Conservation (phyloP, 176 grass and related monocot species). For the Echinochloa phyllopogon region DNA sequence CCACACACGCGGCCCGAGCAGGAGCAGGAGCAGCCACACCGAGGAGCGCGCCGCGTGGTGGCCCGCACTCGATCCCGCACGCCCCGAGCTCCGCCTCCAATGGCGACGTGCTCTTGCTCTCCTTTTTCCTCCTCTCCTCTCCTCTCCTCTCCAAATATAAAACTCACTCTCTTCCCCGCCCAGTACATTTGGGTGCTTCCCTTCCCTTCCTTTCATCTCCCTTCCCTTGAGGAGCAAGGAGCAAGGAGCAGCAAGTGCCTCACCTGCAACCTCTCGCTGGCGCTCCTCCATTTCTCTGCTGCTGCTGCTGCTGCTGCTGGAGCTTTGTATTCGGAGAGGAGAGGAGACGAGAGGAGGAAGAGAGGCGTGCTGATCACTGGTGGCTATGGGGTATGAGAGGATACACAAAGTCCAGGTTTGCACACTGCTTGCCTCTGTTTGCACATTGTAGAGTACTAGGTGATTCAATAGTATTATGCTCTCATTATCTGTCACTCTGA, state of each 20-base stretch:
- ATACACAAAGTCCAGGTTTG: slow-evolving; percentile 82
- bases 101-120: not conserved
- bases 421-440: not conserved
- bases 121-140: too few species aligned
- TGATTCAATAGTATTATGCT: too few species aligned
- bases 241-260: not conserved
- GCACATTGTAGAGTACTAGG: not conserved
- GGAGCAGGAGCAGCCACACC: not conserved
- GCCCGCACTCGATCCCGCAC: slow-evolving; percentile 22
- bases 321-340: not conserved
- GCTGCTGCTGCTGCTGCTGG: not conserved
- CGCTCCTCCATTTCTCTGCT: not conserved
- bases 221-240: too few species aligned
- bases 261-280: not conserved
- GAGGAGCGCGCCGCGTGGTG: not conserved
- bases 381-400: slow-evolving; percentile 82
- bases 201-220: not conserved
- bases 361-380: not conserved
- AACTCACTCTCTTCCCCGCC: not conserved
- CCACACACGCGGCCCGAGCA: not conserved
- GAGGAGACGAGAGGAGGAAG: too few species aligned
- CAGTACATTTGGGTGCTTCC: not conserved
- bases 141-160: not conserved
- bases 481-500: too few species aligned
- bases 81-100: not conserved